Conservation (phyloP, 2,329 filamentous ascomycete species). For the Cordyceps farinosa region DNA sequence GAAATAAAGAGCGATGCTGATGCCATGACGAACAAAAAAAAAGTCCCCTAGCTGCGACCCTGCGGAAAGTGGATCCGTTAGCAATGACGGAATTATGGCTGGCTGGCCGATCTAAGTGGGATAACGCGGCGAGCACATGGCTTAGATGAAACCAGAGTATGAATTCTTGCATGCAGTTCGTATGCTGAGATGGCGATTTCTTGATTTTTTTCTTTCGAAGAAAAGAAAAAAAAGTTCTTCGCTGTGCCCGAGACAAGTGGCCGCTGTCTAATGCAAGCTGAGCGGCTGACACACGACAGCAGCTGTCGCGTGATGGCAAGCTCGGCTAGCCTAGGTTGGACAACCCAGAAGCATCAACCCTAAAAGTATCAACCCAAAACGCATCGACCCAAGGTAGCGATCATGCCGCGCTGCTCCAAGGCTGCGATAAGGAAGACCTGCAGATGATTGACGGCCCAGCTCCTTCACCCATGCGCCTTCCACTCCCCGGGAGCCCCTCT, state of each 20-base stretch:
- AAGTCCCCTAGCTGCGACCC: neutral
- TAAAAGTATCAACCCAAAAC: neutral
- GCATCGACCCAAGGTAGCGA: neutral
- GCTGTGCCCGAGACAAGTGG: too few species aligned
- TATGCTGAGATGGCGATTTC: neutral
- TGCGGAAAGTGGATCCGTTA: neutral
- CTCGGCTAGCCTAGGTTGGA: neutral
- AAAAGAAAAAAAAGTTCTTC: too few species aligned
- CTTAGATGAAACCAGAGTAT: too few species aligned
- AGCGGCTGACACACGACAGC: too few species aligned
- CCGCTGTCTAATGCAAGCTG: too few species aligned
- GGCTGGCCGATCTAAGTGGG: slow-evolving; percentile 1
- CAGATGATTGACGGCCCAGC: slow-evolving; percentile 8
- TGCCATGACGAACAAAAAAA: neutral
- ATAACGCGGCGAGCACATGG: neutral
- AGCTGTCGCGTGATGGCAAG: slow-evolving; percentile 7
- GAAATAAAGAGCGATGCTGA: neutral
- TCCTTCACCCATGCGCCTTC: slow-evolving; percentile 33
- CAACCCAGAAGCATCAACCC: too few species aligned
- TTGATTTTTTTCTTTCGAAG: too few species aligned
- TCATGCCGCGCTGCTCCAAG: slow-evolving; percentile 3
- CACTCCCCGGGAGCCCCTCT: slow-evolving; percentile 54
- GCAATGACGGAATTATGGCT: neutral
- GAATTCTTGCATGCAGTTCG: neutral
- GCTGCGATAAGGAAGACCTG: neutral